A percentile compares a stretch with the other conserved stretches of the same genome.
Evolutionary conservation across 306 rosid genomes (phyloP).

Genomic region (Phaseolus lunatus): DNA sequence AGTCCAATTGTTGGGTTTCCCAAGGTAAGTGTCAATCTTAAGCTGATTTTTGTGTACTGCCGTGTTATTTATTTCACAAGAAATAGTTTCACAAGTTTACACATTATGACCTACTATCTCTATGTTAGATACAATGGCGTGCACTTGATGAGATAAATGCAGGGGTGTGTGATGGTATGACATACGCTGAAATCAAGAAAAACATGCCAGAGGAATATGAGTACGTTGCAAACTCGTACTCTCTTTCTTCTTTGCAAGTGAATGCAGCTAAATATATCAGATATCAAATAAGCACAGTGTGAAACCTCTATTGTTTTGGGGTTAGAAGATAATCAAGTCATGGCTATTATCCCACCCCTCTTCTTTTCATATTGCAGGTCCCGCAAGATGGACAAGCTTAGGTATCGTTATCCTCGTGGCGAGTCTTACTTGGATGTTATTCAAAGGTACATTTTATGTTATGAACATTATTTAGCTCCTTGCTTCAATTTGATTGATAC

Average conservation of each 20-base stretch:
- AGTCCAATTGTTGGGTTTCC: constrained; percentile 89
- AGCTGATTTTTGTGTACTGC: constrained; percentile 36
- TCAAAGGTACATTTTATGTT: constrained; percentile 66
- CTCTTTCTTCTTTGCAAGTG: constrained; percentile 40
- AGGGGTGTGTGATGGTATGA: constrained; percentile 98
- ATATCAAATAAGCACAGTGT: not conserved
- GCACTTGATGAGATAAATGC: constrained; percentile 94
- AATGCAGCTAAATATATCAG: constrained; percentile 28
- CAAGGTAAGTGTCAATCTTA: constrained; percentile 67
- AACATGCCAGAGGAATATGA: constrained; percentile 98
- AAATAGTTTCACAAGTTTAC: constrained; percentile 13
- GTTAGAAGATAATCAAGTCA: constrained; percentile 7
- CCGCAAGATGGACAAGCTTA: constrained; percentile 91
- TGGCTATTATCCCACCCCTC: not conserved
- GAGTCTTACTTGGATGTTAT: constrained; percentile 98
- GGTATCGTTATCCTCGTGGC: constrained; percentile 98
- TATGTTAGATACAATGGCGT: constrained; percentile 95
- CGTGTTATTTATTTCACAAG: constrained; percentile 30
- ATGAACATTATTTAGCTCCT: constrained; percentile 21
- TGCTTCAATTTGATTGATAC: constrained; percentile 31
- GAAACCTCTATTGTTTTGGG: constrained; percentile 27
- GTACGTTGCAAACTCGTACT: constrained; percentile 60
- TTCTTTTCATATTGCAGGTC: constrained; percentile 59
- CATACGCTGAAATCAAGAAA: constrained; percentile 90
- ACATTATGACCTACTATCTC: constrained; percentile 8